phyloP scores from a whole-genome alignment of 768 basidiomycete species.

The Lactifluus volemus region DNA sequence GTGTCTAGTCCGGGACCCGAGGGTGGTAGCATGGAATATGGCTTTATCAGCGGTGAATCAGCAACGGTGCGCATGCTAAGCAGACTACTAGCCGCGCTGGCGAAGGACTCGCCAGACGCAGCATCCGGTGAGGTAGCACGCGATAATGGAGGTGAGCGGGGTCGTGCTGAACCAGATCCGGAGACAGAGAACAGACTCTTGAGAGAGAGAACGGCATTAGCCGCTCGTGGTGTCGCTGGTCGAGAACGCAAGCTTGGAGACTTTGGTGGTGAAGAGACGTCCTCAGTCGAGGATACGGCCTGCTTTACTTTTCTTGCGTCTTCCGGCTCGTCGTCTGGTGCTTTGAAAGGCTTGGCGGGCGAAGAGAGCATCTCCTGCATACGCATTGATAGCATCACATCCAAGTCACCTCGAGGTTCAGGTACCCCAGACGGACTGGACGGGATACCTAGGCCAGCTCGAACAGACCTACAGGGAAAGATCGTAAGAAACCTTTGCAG shows the following conservation, averaged over 20 bases:
- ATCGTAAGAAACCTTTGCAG: neutral
- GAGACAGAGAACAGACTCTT: conserved; percentile 47
- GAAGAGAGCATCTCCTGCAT: conserved; percentile 49
- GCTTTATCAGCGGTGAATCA: conserved; percentile 21
- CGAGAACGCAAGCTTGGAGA: conserved; percentile 26
- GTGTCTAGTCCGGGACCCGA: conserved; percentile 8
- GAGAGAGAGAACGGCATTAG: conserved; percentile 42
- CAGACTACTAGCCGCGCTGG: conserved; percentile 45
- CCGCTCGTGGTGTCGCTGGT: conserved; percentile 20
- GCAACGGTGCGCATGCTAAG: conserved; percentile 38
- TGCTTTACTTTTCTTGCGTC: conserved; percentile 1
- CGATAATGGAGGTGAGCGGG: conserved; percentile 41
- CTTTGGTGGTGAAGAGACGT: conserved; percentile 12
- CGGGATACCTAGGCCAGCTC: conserved; percentile 53
- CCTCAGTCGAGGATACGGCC: neutral
- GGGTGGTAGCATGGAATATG: conserved; percentile 19
- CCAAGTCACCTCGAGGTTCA: conserved; percentile 73
- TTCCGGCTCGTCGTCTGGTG: conserved; percentile 6
- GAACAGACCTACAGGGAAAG: conserved; percentile 44
- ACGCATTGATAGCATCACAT: conserved; percentile 76
- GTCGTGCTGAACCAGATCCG: conserved; percentile 35
- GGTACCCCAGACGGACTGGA: conserved; percentile 33
- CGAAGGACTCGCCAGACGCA: conserved; percentile 47
- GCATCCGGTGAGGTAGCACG: conserved; percentile 30
- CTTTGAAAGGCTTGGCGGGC: conserved; percentile 15